Base-by-base conservation (phyloP, 441 rosid species). In the Adansonia grandidieri region DNA sequence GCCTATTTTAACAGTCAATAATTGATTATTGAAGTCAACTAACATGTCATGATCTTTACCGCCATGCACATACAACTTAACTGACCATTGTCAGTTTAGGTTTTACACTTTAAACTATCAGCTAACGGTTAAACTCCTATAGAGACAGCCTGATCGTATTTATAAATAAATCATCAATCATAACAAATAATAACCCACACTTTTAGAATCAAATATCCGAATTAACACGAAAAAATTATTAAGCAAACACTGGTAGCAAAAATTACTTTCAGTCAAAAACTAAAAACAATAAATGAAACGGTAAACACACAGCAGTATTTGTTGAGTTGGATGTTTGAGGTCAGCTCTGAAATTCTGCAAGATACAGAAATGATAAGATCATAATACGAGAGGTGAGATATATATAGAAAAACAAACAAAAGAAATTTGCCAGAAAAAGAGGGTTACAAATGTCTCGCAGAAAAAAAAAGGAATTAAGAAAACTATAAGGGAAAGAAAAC, bases 311-410 rank as follows among this genome's bases (percentile, higher is more conserved):
- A 24, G 45, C 22, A 14, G 60, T 51, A 66, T 70, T 19, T 47
- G 20, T 70, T 48, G 20, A 24, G 74, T 70, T 24, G 61, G 61
- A 70, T 70, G 74, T 22, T 48, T 53, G 28, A 47, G 73, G 57
- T 70, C 60, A 24, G 13, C 14, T 5, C 11, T 28, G 67, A 62
- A 62, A 28, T 62, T 62, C 32, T 63, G 20, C 2, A 45, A 63
- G 10, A 66, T 40, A 17, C 24, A 66, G 51, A 66, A 66, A 66
- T 66, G 28, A 62, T 20, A 68, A 9, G 37, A 51, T 20, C 56
- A 54, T 53, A 72, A 32, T 53, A 32, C 9, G 17, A 22, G 6
- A 53, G 6, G 40, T 24, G 17, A 53, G 50, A 17, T n/a, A 13
- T 67, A 71, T 32, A 71, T 0, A 71, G 8, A 71, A 1, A 37